Evolutionary conservation across 139 green algal species (phyloP), one percentile per base, ranked within the genome.

Genomic region (Picochlorum costavermella): DNA sequence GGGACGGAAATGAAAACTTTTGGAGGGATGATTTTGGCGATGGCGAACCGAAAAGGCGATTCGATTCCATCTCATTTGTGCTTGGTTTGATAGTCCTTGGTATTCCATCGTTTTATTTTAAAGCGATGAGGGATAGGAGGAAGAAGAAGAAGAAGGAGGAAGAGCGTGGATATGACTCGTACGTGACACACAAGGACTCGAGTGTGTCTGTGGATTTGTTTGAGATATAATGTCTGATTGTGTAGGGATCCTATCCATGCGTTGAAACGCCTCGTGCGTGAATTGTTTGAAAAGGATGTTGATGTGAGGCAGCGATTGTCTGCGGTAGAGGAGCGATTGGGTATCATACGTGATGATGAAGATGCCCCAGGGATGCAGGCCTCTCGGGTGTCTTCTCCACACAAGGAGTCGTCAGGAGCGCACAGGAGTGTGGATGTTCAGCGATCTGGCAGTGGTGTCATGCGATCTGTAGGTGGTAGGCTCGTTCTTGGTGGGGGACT

Each of bases 241-340:
- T 37, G 57, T 43, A 66, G 33, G 17, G 69, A 84, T 4, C 67
- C 74, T 43, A 44, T 84, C 13, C 29, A 25, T 2, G 40, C 63
- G 1, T 55, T 84, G 2, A 82, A 78, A 44, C 65, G 79, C 17
- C 67, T 85, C 13, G 56, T 74, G 33, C 65, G 72, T 11, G 79
- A 85, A 29, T 37, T 64, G 0, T 85, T 85, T 61, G 63, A 62
- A 1, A 72, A 82, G 4, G 61, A 81, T 11, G 60, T 84, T 10
- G 63, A 61, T 20, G 29, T 79, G 5, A 69, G 61, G 23, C 31
- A 29, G 5, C 69, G 76, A 26, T 57, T 82, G 13, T 63, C 63
- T 9, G 45, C 29, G 26, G n/a, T 79, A 23, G 75, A 82, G 30
- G 44, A 44, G 16, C 36, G 49, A 9, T 23, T 61, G 2, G 60